phyloP scores from a whole-genome alignment of 202 grass and related monocot genomes.

The Hordeum pubiflorum region DNA sequence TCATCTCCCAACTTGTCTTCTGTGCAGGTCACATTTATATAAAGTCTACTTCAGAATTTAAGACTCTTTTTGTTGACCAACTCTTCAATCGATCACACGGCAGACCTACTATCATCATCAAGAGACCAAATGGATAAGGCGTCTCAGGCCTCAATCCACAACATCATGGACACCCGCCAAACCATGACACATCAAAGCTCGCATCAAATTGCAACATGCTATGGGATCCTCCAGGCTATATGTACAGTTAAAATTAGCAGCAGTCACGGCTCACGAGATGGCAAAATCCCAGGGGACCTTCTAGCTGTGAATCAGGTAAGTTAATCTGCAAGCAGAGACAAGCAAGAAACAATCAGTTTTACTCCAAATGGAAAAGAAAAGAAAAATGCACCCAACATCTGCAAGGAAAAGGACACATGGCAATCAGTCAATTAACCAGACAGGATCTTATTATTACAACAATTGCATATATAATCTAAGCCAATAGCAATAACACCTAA shows the following conservation, averaged over 20 bases:
- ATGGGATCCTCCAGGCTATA: constrained; percentile 28
- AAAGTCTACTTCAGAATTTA: not conserved
- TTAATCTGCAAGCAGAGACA: constrained; percentile 27
- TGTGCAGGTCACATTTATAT: not conserved
- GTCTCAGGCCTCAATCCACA: not conserved
- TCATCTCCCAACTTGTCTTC: not conserved
- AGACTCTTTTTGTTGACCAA: not conserved
- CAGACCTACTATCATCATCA: not conserved
- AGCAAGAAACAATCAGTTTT: not conserved
- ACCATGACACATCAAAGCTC: not conserved
- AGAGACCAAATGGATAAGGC: not conserved
- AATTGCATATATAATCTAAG: not conserved
- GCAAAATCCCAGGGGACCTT: not conserved
- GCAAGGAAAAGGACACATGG: not conserved
- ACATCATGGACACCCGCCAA: not conserved
- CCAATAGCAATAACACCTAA: not conserved
- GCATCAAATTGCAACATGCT: constrained; percentile 25
- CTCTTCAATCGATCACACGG: not conserved
- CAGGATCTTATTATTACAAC: not conserved
- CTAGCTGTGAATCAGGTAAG: not conserved
- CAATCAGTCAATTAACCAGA: not conserved
- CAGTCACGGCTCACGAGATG: not conserved
- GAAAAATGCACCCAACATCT: not conserved
- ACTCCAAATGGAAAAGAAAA: not conserved
- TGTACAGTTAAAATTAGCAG: constrained; percentile 39